A percentile compares a stretch with the other conserved stretches of the same genome.
These are phyloP conservation scores for Ciborinia camelliae DNA, from an alignment of 2,329 filamentous ascomycete species.

Conservation along the genomic window DNA sequence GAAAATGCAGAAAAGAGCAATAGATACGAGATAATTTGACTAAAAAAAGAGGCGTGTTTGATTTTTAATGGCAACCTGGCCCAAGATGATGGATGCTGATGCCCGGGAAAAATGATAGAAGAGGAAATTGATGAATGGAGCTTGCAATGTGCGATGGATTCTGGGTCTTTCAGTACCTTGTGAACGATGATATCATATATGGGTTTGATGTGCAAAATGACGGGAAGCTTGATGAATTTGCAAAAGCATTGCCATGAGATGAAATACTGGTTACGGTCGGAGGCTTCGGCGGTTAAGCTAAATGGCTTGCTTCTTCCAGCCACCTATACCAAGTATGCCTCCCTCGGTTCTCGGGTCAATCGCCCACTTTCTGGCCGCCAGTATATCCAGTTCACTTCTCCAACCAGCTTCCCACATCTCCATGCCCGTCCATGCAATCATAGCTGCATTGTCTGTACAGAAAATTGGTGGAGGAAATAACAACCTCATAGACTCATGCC, in stretches of 20 bases:
- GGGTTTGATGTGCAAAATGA: too few relatives aligned
- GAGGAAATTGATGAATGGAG: neutral
- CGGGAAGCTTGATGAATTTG: neutral
- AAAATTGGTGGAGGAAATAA: conserved; percentile 71
- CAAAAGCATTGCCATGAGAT: neutral
- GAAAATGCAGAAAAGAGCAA: too few relatives aligned
- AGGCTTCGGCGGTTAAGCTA: neutral
- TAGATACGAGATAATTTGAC: too few relatives aligned
- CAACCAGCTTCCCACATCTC: conserved; percentile 88
- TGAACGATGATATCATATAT: too few relatives aligned
- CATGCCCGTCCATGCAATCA: conserved; percentile 92
- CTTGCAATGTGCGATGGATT: too few relatives aligned
- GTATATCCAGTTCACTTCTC: conserved; percentile 57
- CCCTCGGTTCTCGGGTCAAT: conserved; percentile 60
- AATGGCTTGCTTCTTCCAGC: conserved; percentile 43
- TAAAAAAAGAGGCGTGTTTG: too few relatives aligned
- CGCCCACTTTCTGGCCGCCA: conserved; percentile 67
- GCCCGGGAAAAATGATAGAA: neutral
- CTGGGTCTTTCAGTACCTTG: too few relatives aligned
- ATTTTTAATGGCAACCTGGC: too few relatives aligned
- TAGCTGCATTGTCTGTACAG: conserved; percentile 94
- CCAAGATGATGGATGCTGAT: too few relatives aligned
- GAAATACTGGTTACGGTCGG: neutral
- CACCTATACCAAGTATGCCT: conserved; percentile 61
- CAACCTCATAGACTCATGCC: conserved; percentile 58